Evolutionary conservation across 2,329 filamentous ascomycete species (phyloP).

Genomic region (Colletotrichum somersetense): DNA sequence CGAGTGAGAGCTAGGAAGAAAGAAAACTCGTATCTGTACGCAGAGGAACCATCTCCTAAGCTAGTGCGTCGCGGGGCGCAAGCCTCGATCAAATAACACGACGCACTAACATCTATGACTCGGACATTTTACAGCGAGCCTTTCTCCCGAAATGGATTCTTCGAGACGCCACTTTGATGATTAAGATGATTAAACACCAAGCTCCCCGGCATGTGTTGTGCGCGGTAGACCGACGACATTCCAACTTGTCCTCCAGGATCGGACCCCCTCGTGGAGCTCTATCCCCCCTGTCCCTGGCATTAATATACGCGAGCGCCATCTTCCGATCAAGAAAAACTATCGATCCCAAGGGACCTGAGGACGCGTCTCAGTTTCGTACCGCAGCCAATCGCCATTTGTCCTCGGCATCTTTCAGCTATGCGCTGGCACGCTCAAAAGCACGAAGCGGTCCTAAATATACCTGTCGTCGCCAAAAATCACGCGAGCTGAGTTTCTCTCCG

Average conservation of each 20-base stretch:
- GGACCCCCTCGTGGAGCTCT: neutral
- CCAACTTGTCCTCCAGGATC: neutral
- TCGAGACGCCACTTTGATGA: neutral
- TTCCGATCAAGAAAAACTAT: neutral
- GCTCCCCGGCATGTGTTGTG: too few relatives aligned
- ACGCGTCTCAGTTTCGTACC: constrained; percentile 4
- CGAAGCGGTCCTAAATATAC: neutral
- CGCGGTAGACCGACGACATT: neutral
- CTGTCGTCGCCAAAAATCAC: neutral
- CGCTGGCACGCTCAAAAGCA: neutral
- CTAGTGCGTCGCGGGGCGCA: neutral
- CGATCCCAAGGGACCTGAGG: neutral
- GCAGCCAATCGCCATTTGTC: neutral
- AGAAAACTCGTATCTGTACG: neutral
- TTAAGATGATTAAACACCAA: too few relatives aligned
- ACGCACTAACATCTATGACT: neutral
- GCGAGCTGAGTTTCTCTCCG: constrained; percentile 10
- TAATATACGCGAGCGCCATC: neutral
- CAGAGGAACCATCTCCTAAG: neutral
- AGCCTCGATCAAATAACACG: constrained; percentile 4
- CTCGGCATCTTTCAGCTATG: neutral
- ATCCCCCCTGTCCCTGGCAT: neutral
- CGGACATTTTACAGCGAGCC: neutral
- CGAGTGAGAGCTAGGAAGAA: neutral
- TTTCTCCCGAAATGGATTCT: neutral